Conservation (phyloP, 169 alveolate species). For the Eimeria zaria region DNA sequence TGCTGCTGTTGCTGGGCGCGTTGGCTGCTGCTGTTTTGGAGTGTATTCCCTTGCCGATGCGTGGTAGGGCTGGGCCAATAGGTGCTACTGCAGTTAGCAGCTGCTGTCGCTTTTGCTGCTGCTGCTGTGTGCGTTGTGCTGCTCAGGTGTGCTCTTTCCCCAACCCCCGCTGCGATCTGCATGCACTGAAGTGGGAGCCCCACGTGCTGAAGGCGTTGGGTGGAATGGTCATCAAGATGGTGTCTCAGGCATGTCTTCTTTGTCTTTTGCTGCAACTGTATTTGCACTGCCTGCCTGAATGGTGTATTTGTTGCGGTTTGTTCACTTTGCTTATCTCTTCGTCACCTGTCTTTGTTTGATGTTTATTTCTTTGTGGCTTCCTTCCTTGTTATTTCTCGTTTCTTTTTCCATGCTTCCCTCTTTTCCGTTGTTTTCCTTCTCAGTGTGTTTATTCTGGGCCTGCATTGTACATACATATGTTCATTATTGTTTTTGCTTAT, state of each 20-base stretch:
- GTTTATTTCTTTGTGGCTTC: background rate
- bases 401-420: no score
- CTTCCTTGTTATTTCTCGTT: background rate
- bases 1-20: background rate
- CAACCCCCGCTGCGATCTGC: constrained; percentile 69
- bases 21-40: background rate
- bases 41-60: no score
- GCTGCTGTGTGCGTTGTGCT: constrained; percentile 8
- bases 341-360: background rate
- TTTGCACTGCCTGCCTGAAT: background rate
- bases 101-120: constrained; percentile 23
- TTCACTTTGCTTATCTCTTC: background rate
- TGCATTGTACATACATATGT: no score
- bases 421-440: no score
- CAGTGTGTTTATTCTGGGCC: no score
- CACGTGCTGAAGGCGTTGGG: constrained; percentile 72
- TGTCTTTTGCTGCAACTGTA: background rate
- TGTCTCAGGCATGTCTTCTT: constrained; percentile 41
- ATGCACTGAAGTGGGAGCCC: constrained; percentile 80
- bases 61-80: background rate
- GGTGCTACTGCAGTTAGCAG: background rate
- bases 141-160: constrained; percentile 59
- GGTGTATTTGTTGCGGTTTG: background rate
- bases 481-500: no score
- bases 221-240: constrained; percentile 78